Conservation (phyloP, 352 stramenopile species). For the Pythium grandisporangium region DNA sequence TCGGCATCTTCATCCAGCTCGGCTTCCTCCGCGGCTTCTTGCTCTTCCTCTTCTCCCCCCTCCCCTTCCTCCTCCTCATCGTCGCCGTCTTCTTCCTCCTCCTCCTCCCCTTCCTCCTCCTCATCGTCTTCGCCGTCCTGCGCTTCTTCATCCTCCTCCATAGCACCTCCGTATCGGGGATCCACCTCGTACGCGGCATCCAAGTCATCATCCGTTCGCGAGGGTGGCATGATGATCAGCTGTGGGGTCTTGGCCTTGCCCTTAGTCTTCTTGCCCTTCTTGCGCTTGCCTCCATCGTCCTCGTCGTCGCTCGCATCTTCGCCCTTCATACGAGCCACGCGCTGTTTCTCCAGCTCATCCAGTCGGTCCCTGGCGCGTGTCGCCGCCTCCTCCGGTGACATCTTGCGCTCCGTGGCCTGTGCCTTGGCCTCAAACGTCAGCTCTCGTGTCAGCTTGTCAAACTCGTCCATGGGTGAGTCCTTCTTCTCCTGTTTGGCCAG, state of each 20-base stretch:
- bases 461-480: constrained; percentile 65
- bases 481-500: constrained; percentile 52
- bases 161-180: constrained; percentile 28
- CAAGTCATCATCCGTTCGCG: constrained; percentile 85
- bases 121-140: constrained; percentile 21
- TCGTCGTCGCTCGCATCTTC: constrained; percentile 70
- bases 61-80: constrained; percentile 55
- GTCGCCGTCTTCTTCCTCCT: constrained; percentile 65
- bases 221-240: constrained; percentile 66
- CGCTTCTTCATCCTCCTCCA: constrained; percentile 36
- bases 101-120: constrained; percentile 26
- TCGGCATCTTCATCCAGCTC: constrained; percentile 44
- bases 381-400: constrained; percentile 92
- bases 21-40: constrained; percentile 36
- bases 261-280: constrained; percentile 43
- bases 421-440: constrained; percentile 89
- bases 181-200: constrained; percentile 80
- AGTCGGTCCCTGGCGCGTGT: constrained; percentile 89
- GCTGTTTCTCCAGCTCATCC: constrained; percentile 88
- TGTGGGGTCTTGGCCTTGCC: constrained; percentile 35
- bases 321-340: constrained; percentile 94
- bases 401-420: constrained; percentile 89
- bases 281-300: constrained; percentile 25
- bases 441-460: constrained; percentile 73
- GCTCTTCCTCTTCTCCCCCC: constrained; percentile 49